These are phyloP conservation scores for Leccinellum albellum DNA, from an alignment of 768 basidiomycete genomes.

Conservation along the genomic window DNA sequence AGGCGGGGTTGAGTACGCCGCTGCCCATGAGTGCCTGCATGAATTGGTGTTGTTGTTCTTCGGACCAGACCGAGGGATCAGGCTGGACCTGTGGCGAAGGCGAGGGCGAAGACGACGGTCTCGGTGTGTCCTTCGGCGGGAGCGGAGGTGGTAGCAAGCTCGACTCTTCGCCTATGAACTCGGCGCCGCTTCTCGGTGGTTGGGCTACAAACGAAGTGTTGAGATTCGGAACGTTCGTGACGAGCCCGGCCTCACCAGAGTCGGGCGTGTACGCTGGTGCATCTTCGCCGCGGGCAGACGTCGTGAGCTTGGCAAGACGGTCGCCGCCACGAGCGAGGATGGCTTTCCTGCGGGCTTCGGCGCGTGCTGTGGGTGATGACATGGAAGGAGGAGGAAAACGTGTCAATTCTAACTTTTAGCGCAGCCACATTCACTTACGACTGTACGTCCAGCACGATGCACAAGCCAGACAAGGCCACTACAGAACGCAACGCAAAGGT, in stretches of 20 bases:
- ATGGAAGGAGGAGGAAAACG: conserved; percentile 13
- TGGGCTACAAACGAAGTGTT: conserved; percentile 3
- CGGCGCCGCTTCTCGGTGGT: conserved; percentile 15
- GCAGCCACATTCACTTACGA: no score
- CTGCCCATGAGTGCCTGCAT: conserved; percentile 57
- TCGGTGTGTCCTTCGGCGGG: conserved; percentile 22
- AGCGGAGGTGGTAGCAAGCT: conserved; percentile 25
- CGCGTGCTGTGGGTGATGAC: conserved; percentile 58
- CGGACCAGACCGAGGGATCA: conserved; percentile 61
- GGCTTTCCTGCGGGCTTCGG: conserved; percentile 75
- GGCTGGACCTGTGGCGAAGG: no score
- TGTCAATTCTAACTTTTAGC: background rate
- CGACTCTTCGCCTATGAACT: conserved; percentile 39
- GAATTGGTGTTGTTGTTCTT: conserved; percentile 66
- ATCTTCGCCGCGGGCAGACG: conserved; percentile 69
- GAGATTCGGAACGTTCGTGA: background rate
- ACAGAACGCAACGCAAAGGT: conserved; percentile 75
- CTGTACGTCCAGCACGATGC: conserved; percentile 34
- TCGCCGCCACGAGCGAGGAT: conserved; percentile 70
- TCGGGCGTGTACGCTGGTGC: conserved; percentile 51
- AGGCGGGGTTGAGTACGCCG: conserved; percentile 31
- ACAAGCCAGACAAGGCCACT: conserved; percentile 77
- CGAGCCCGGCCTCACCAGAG: conserved; percentile 30
- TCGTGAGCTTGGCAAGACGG: conserved; percentile 76
- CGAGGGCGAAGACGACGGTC: conserved; percentile 21